These are phyloP conservation scores for Alternaria conjuncta DNA, from an alignment of 2,329 filamentous ascomycete genomes.

Conservation along the genomic window DNA sequence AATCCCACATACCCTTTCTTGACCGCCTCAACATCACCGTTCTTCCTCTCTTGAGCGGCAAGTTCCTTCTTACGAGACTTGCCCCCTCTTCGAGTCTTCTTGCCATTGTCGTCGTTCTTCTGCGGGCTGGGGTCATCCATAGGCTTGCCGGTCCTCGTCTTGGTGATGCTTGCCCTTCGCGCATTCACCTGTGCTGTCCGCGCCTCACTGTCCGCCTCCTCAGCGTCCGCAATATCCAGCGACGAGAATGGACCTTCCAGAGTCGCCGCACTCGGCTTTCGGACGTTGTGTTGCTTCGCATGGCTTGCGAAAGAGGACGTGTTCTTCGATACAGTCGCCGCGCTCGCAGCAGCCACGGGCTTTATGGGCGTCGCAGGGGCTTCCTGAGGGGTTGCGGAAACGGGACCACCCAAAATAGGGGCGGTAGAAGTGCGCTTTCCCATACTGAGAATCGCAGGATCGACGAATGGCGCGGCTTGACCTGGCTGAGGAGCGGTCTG, in stretches of 20 bases:
- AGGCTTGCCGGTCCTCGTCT: constrained; percentile 50
- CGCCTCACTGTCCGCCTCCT: constrained; percentile 46
- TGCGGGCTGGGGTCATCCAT: constrained; percentile 44
- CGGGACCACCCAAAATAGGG: constrained; percentile 23
- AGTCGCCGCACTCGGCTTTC: constrained; percentile 49
- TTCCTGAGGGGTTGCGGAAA: constrained; percentile 39
- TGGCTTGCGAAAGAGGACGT: constrained; percentile 48
- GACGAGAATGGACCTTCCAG: constrained; percentile 50
- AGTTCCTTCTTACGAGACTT: constrained; percentile 55
- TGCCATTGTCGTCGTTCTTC: constrained; percentile 48
- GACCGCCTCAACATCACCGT: constrained; percentile 37
- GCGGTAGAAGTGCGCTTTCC: constrained; percentile 45
- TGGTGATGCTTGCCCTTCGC: constrained; percentile 48
- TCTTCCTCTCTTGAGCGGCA: constrained; percentile 50
- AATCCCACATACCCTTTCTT: constrained; percentile 46
- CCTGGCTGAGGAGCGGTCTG: constrained; percentile 32
- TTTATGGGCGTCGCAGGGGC: constrained; percentile 54
- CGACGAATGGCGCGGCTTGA: constrained; percentile 63
- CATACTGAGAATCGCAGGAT: constrained; percentile 82
- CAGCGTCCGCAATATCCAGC: constrained; percentile 49
- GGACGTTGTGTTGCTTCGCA: constrained; percentile 34
- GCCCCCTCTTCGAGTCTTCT: constrained; percentile 55
- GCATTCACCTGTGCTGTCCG: constrained; percentile 31
- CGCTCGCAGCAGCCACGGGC: constrained; percentile 43
- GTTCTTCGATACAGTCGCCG: constrained; percentile 44